Evolutionary conservation across 495 filamentous ascomycete genomes (phyloP).

Genomic region (Penicillium cinerascens): DNA sequence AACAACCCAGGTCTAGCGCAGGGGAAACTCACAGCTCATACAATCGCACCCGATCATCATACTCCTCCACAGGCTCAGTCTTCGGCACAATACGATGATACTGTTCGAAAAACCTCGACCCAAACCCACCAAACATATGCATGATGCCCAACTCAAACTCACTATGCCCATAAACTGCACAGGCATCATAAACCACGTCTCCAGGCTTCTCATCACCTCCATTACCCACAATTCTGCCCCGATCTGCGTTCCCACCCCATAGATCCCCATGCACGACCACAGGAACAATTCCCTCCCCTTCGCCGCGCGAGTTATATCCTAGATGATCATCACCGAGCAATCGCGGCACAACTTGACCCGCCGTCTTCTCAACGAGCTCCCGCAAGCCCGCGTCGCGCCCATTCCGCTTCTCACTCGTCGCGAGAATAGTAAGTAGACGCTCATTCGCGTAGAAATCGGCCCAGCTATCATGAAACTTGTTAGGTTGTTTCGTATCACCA

Average conservation of each 20-base stretch:
- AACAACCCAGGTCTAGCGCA: background rate
- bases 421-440: constrained; percentile 62
- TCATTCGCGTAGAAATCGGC: constrained; percentile 78
- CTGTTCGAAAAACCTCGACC: constrained; percentile 63
- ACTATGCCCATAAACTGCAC: constrained; percentile 73
- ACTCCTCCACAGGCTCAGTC: constrained; percentile 79
- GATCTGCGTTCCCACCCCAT: constrained; percentile 83
- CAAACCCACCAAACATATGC: constrained; percentile 94
- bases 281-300: constrained; percentile 55
- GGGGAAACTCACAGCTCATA: constrained; percentile 72
- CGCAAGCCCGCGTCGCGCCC: constrained; percentile 60
- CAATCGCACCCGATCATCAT: constrained; percentile 71
- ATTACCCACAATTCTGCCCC: constrained; percentile 56
- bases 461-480: constrained; percentile 66
- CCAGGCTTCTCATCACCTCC: constrained; percentile 49
- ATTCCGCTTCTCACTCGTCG: constrained; percentile 54
- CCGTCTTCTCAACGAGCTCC: constrained; percentile 60
- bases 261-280: constrained; percentile 88
- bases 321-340: constrained; percentile 67
- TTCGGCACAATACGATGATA: constrained; percentile 73
- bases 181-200: constrained; percentile 83
- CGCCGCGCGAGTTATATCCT: constrained; percentile 43
- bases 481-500: constrained; percentile 78
- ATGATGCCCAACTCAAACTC: constrained; percentile 94
- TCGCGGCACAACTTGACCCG: constrained; percentile 60